Conservation (phyloP, 805 yeast species). For the Starmerella riodocensis region DNA sequence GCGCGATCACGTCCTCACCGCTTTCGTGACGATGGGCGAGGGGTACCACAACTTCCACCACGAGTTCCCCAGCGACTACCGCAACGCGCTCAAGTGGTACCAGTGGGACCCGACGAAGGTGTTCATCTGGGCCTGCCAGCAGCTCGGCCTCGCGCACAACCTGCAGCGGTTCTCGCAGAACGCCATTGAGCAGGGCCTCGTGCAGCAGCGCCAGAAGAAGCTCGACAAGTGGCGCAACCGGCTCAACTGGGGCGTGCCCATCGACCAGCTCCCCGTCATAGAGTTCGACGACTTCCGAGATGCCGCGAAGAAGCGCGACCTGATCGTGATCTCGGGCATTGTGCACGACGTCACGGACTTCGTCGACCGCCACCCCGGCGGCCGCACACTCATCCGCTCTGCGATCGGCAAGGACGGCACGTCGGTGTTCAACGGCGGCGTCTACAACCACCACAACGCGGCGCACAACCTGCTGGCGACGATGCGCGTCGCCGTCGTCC, state of each 20-base stretch:
- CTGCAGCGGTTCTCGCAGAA: conserved; percentile 44
- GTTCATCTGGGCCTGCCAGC: conserved; percentile 41
- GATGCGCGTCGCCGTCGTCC: conserved; percentile 79
- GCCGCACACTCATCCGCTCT: conserved; percentile 58
- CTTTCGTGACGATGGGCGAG: conserved; percentile 70
- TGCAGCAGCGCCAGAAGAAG: conserved; percentile 72
- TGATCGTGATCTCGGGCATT: conserved; percentile 77
- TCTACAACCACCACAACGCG: conserved; percentile 83
- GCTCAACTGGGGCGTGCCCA: conserved; percentile 89
- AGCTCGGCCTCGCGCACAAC: conserved; percentile 46
- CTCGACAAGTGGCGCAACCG: conserved; percentile 64
- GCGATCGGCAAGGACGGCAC: conserved; percentile 92
- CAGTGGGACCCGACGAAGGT: conserved; percentile 83
- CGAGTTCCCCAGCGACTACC: conserved; percentile 83
- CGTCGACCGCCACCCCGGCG: conserved; percentile 90
- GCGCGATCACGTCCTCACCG: conserved; percentile 50
- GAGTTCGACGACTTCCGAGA: conserved; percentile 42
- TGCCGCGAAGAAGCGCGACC: conserved; percentile 41
- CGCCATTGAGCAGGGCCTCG: conserved; percentile 53
- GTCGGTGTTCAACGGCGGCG: conserved; percentile 88
- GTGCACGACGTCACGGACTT: conserved; percentile 90
- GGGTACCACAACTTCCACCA: conserved; percentile 90
- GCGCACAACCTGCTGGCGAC: conserved; percentile 84
- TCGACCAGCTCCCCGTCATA: conserved; percentile 66
- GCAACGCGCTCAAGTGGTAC: conserved; percentile 58